Conservation (phyloP, 2,329 filamentous ascomycete genomes). For the Colletotrichum sp. region DNA sequence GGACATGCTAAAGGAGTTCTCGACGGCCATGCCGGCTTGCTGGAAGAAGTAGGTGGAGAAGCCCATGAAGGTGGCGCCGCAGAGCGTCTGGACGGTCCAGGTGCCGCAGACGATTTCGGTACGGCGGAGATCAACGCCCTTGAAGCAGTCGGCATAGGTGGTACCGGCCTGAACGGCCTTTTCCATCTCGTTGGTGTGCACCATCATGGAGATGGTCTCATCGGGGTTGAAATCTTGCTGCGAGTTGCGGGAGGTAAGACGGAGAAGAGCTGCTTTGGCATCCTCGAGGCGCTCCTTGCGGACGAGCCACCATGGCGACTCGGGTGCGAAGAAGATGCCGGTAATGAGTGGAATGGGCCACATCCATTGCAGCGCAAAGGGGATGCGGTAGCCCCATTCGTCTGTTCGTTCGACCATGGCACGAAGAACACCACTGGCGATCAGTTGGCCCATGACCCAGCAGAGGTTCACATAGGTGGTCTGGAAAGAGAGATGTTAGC, state of each 20-base stretch:
- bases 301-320: slow-evolving; percentile 57
- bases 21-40: slow-evolving; percentile 44
- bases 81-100: slow-evolving; percentile 46
- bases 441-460: slow-evolving; percentile 55
- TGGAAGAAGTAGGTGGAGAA: slow-evolving; percentile 47
- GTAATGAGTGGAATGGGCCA: slow-evolving; percentile 51
- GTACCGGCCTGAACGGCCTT: slow-evolving; percentile 43
- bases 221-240: slow-evolving; percentile 40
- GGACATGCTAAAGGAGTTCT: slow-evolving; percentile 43
- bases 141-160: slow-evolving; percentile 53
- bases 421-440: slow-evolving; percentile 47
- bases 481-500: slow-evolving; percentile 32
- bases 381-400: slow-evolving; percentile 52
- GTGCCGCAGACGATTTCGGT: slow-evolving; percentile 48
- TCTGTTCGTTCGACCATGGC: slow-evolving; percentile 40
- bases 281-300: slow-evolving; percentile 43
- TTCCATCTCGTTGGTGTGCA: slow-evolving; percentile 56
- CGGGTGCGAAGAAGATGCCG: slow-evolving; percentile 48
- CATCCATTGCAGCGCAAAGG: slow-evolving; percentile 55
- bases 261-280: slow-evolving; percentile 41
- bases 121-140: slow-evolving; percentile 47
- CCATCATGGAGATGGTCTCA: slow-evolving; percentile 55
- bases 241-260: slow-evolving; percentile 39
- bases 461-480: slow-evolving; percentile 52
- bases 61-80: slow-evolving; percentile 40